Percentiles rank a stretch among this genome's conserved stretches.
These are phyloP conservation scores for Skeletonema costatum DNA, from an alignment of 108 stramenopile species.

Conservation along the genomic window DNA sequence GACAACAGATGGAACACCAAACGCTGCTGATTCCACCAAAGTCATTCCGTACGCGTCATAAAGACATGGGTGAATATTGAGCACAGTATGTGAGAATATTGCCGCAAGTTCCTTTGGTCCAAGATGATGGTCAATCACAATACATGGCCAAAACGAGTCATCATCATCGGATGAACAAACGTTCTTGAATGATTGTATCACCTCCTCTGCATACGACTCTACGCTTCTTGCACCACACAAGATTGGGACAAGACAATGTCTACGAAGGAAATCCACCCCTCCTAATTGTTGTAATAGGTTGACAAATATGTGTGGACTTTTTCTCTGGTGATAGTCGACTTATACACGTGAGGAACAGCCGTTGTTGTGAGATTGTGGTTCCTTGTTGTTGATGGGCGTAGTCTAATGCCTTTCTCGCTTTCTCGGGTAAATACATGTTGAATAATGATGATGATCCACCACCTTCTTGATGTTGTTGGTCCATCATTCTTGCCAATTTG, in stretches of 20 bases:
- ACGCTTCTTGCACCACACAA: constrained; percentile 58
- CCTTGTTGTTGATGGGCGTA: too few relatives aligned
- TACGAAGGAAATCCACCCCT: constrained; percentile 22
- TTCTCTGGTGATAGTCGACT: constrained; percentile 58
- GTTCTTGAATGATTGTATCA: constrained; percentile 1
- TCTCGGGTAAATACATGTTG: too few relatives aligned
- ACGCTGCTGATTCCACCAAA: constrained; percentile 60
- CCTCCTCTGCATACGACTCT: constrained; percentile 36
- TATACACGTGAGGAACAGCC: constrained; percentile 46
- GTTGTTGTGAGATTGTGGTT: background rate
- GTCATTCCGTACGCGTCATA: constrained; percentile 76
- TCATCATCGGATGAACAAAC: background rate
- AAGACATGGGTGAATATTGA: constrained; percentile 62
- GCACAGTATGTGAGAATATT: constrained; percentile 28
- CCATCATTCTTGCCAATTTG: constrained; percentile 23
- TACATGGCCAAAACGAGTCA: constrained; percentile 17
- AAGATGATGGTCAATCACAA: constrained; percentile 33
- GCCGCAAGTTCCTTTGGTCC: constrained; percentile 48
- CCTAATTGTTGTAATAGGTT: constrained; percentile 28
- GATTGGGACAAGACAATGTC: constrained; percentile 24
- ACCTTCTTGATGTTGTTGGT: background rate
- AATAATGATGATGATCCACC: background rate
- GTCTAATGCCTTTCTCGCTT: too few relatives aligned
- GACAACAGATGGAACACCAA: constrained; percentile 51
- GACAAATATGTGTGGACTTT: constrained; percentile 40